phyloP scores from a whole-genome alignment of 1,284 basidiomycete genomes.

The Chalciporus sp. region DNA sequence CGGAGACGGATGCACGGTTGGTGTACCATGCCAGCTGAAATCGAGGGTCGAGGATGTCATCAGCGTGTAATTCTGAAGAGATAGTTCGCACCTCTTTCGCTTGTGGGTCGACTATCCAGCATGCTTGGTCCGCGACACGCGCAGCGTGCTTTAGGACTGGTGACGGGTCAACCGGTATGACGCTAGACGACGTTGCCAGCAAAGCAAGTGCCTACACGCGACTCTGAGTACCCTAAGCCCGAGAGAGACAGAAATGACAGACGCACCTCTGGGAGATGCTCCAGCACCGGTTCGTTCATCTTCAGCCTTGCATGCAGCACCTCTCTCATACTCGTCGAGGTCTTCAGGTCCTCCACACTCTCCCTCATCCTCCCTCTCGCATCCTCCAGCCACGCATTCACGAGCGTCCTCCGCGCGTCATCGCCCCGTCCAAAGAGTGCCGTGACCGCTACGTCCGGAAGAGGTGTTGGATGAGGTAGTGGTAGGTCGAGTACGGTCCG shows the following conservation, averaged over 20 bases:
- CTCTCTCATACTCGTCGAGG: constrained; percentile 42
- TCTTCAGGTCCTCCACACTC: background rate
- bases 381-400: constrained; percentile 70
- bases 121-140: constrained; percentile 68
- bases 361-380: constrained; percentile 56
- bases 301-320: constrained; percentile 55
- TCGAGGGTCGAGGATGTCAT: constrained; percentile 7
- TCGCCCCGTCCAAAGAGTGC: constrained; percentile 74
- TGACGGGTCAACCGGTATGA: constrained; percentile 57
- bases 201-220: constrained; percentile 61
- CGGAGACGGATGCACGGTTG: constrained; percentile 59
- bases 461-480: constrained; percentile 53
- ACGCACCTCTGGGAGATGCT: constrained; percentile 64
- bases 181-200: constrained; percentile 51
- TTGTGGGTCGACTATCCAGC: constrained; percentile 52
- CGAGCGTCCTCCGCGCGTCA: constrained; percentile 60
- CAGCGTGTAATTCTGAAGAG: background rate
- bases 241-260: background rate
- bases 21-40: constrained; percentile 68
- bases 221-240: background rate
- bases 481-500: constrained; percentile 60
- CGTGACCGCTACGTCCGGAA: constrained; percentile 70
- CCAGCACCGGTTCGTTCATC: constrained; percentile 65
- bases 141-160: constrained; percentile 62
- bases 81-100: constrained; percentile 52